Conservation (phyloP, 768 basidiomycete species). For the Mycena pura region DNA sequence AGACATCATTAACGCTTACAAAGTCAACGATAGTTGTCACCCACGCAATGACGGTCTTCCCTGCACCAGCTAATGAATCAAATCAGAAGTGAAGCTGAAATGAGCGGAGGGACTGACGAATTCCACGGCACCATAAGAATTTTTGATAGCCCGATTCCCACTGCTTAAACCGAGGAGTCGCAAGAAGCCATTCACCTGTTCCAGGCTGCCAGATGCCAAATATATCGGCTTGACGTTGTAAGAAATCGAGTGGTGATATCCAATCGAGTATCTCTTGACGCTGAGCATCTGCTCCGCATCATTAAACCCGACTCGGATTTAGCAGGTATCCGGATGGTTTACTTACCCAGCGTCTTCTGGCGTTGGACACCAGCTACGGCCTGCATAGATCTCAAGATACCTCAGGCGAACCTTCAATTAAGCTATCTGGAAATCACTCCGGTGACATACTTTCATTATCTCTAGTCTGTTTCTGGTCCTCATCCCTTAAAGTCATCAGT, state of each 20-base stretch:
- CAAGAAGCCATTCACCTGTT: conserved; percentile 2
- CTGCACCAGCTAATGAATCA: background rate
- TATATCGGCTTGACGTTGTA: conserved; percentile 3
- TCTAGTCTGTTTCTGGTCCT: too few species aligned
- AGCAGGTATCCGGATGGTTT: background rate
- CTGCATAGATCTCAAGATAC: too few species aligned
- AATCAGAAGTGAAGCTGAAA: background rate
- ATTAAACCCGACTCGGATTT: background rate
- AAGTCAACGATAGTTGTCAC: background rate
- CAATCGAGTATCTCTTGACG: background rate
- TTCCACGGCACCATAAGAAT: conserved; percentile 5
- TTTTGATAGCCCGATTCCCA: background rate
- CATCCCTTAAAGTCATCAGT: too few species aligned
- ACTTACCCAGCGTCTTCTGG: background rate
- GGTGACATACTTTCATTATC: too few species aligned
- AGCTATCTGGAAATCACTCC: too few species aligned
- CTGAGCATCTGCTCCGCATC: background rate
- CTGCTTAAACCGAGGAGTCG: background rate
- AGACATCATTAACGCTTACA: background rate
- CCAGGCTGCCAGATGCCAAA: background rate
- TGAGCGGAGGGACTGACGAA: background rate
- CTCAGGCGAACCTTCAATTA: too few species aligned
- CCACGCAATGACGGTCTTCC: conserved; percentile 9
- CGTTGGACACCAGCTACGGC: too few species aligned
- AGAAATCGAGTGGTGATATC: conserved; percentile 4